Percentiles rank a stretch among this genome's conserved stretches.
Evolutionary conservation across 164 flowering plant species (phyloP).

Genomic region (Pachysandra terminalis): DNA sequence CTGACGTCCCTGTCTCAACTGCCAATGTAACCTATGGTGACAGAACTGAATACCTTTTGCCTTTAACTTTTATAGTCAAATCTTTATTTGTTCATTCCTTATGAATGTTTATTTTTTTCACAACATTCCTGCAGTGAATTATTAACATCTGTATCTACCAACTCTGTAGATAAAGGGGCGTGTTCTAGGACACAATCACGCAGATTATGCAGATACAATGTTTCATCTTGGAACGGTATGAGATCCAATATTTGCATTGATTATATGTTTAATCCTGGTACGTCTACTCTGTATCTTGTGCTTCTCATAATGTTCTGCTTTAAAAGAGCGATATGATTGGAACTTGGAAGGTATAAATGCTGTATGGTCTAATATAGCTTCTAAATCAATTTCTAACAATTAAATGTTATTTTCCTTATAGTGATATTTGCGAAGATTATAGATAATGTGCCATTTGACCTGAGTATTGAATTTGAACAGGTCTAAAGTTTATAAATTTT

Average conservation of each 20-base stretch:
- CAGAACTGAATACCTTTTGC: too few relatives aligned
- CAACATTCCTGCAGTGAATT: constrained; percentile 3
- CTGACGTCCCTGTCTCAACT: too few relatives aligned
- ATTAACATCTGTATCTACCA: constrained; percentile 2
- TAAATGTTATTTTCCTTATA: background rate
- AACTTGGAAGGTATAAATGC: background rate
- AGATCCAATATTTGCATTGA: constrained; percentile 4
- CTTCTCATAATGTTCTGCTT: background rate
- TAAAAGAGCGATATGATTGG: background rate
- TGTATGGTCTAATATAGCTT: background rate
- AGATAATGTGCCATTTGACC: too few relatives aligned
- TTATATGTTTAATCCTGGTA: background rate
- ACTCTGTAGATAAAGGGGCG: constrained; percentile 72
- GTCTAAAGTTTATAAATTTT: too few relatives aligned
- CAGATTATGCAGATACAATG: constrained; percentile 92
- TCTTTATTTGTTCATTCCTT: background rate
- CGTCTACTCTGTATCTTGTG: background rate
- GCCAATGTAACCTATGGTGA: too few relatives aligned
- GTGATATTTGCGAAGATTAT: too few relatives aligned
- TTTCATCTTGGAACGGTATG: constrained; percentile 84
- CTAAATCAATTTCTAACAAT: too few relatives aligned
- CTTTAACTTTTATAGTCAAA: background rate
- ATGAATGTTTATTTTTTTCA: background rate
- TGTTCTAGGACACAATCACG: constrained; percentile 64
- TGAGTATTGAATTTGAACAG: too few relatives aligned